These are phyloP conservation scores for Crotalaria pallida DNA, from an alignment of 306 rosid genomes.

Conservation along the genomic window DNA sequence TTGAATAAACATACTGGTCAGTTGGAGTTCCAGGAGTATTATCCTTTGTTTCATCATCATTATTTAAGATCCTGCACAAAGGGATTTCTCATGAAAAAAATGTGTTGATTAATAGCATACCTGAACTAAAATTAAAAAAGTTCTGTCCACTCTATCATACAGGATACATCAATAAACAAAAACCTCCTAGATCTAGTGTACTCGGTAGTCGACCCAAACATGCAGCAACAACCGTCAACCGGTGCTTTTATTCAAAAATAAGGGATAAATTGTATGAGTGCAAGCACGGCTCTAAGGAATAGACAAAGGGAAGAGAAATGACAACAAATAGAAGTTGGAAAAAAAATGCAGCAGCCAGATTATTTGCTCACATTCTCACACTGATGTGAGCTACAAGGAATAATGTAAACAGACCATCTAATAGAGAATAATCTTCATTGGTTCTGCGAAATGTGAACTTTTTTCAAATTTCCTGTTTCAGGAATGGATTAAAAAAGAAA, in stretches of 20 bases:
- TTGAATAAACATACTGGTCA: conserved; percentile 32
- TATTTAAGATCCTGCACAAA: conserved; percentile 54
- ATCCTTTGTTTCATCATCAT: conserved; percentile 46
- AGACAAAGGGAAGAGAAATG: background rate
- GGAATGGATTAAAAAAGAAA: background rate
- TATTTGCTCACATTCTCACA: background rate
- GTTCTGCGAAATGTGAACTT: background rate
- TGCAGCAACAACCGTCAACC: background rate
- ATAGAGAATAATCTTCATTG: background rate
- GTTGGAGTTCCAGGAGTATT: conserved; percentile 58
- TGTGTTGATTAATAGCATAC: background rate
- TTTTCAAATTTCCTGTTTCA: background rate
- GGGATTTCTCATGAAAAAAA: conserved; percentile 15
- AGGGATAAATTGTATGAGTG: background rate
- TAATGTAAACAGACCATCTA: background rate
- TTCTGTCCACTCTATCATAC: background rate
- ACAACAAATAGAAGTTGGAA: background rate
- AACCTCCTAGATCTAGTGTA: background rate
- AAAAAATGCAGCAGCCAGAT: conserved; percentile 4
- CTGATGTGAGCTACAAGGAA: background rate
- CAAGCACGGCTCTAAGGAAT: background rate
- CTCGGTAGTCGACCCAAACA: background rate
- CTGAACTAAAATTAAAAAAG: conserved; percentile 1
- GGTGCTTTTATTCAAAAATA: background rate
- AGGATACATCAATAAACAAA: background rate